Percentiles rank a stretch among this genome's conserved stretches.
These are phyloP conservation scores for Alternaria arborescens DNA, from an alignment of 2,329 filamentous ascomycete species.

Conservation along the genomic window DNA sequence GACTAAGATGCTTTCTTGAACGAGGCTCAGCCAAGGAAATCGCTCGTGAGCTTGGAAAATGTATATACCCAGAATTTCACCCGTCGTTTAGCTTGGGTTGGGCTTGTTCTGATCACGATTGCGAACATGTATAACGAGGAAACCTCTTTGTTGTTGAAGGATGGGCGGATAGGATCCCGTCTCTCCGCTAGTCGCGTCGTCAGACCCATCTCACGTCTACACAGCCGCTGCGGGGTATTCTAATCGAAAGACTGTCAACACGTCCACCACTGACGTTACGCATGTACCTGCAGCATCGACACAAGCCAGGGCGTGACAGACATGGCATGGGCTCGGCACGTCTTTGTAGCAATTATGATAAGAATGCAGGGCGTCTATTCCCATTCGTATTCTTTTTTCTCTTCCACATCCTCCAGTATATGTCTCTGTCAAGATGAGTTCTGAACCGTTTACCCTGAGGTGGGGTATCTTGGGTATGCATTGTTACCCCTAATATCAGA, in stretches of 20 bases:
- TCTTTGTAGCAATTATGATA: not conserved
- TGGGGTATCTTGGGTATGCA: constrained; percentile 38
- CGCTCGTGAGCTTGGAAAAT: not conserved
- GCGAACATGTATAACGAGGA: not conserved
- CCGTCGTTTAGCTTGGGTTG: not conserved
- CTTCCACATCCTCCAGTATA: not conserved
- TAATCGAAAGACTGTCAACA: not conserved
- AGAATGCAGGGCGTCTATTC: not conserved
- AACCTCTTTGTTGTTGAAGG: not conserved
- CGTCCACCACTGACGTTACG: not conserved
- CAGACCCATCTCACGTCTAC: not conserved
- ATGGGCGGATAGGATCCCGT: constrained; percentile 2
- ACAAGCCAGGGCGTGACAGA: not conserved
- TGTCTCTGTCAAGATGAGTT: constrained; percentile 18
- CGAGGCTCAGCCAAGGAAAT: too few species aligned
- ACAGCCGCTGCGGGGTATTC: constrained; percentile 8
- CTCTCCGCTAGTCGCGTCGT: constrained; percentile 1
- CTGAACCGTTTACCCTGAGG: constrained; percentile 29
- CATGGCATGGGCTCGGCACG: not conserved
- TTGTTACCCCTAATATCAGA: not conserved
- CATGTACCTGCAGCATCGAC: constrained; percentile 7
- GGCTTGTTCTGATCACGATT: not conserved
- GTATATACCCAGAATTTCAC: constrained; percentile 1
- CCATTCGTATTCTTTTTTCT: not conserved
- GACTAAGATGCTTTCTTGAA: too few species aligned